phyloP scores from a whole-genome alignment of 306 rosid genomes.

The Rosa persica region DNA sequence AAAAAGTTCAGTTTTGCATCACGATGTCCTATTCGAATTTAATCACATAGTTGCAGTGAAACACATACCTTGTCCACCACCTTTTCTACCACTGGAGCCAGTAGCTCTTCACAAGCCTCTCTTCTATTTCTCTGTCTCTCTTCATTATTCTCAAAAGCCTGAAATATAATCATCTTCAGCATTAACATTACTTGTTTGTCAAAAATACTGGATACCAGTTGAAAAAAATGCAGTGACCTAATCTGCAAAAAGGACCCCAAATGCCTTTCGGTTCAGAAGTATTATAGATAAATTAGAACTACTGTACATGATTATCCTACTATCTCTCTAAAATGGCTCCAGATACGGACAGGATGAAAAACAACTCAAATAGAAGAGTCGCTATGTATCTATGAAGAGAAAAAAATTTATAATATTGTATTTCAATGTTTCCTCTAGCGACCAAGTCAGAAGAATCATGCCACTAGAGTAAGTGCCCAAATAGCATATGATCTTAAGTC shows the following conservation, averaged over 20 bases:
- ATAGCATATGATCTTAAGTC: not conserved
- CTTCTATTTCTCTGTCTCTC: conserved; percentile 73
- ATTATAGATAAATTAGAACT: not conserved
- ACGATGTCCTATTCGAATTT: not conserved
- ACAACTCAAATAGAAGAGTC: not conserved
- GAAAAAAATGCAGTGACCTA: not conserved
- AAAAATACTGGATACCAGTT: not conserved
- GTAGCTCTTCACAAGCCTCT: conserved; percentile 56
- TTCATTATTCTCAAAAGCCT: conserved; percentile 79
- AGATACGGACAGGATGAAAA: not conserved
- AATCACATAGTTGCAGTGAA: not conserved
- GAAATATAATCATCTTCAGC: conserved; percentile 32
- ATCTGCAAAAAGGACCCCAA: not conserved
- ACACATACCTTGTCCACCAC: conserved; percentile 75
- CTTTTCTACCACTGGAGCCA: conserved; percentile 60
- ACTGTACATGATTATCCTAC: not conserved
- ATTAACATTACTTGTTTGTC: not conserved
- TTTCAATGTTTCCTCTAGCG: not conserved
- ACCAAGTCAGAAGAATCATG: conserved; percentile 13
- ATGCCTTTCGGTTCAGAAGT: not conserved
- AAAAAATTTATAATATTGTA: not conserved
- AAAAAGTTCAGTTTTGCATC: not conserved
- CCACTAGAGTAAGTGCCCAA: conserved; percentile 7
- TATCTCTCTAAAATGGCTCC: not conserved
- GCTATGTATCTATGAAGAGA: not conserved